A percentile compares a stretch with the other conserved stretches of the same genome.
Evolutionary conservation across 2,329 filamentous ascomycete species (phyloP).

Genomic region (Aspergillus ochraceoroseus): DNA sequence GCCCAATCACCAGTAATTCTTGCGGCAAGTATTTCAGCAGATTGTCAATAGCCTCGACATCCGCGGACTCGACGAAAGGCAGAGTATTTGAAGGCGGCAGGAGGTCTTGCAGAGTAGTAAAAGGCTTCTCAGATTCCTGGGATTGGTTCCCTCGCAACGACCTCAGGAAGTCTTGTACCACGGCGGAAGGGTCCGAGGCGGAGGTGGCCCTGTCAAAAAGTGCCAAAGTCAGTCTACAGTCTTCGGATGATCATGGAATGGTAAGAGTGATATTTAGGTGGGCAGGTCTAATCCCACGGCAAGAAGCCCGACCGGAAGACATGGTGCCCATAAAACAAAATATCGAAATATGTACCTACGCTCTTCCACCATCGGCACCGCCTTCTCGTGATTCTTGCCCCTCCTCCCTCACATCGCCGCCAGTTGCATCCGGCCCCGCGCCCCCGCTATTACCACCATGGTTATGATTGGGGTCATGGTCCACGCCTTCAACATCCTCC

Average conservation of each 20-base stretch:
- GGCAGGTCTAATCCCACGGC: constrained; percentile 8
- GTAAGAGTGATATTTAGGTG: constrained; percentile 8
- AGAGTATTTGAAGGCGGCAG: constrained; percentile 73
- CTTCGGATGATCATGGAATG: constrained; percentile 7
- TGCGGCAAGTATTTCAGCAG: constrained; percentile 76
- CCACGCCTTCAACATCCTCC: constrained; percentile 65
- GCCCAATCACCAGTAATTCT: constrained; percentile 68
- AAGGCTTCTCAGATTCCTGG: constrained; percentile 57
- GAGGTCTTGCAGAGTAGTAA: constrained; percentile 80
- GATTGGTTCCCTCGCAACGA: constrained; percentile 63
- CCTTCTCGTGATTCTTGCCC: constrained; percentile 84
- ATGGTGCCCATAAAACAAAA: constrained; percentile 13
- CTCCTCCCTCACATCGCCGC: constrained; percentile 86
- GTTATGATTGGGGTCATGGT: constrained; percentile 56
- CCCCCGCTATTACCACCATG: constrained; percentile 65
- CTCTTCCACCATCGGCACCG: constrained; percentile 94
- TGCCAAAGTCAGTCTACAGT: constrained; percentile 41
- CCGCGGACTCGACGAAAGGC: constrained; percentile 65
- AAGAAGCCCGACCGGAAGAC: constrained; percentile 3
- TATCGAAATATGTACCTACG: constrained; percentile 72
- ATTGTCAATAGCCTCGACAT: constrained; percentile 61
- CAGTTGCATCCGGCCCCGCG: constrained; percentile 79
- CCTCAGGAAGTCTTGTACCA: constrained; percentile 82
- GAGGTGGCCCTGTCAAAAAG: constrained; percentile 52
- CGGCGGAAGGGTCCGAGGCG: constrained; percentile 64